phyloP scores from a whole-genome alignment of 768 basidiomycete species.

The Paxillus ammoniavirescens region DNA sequence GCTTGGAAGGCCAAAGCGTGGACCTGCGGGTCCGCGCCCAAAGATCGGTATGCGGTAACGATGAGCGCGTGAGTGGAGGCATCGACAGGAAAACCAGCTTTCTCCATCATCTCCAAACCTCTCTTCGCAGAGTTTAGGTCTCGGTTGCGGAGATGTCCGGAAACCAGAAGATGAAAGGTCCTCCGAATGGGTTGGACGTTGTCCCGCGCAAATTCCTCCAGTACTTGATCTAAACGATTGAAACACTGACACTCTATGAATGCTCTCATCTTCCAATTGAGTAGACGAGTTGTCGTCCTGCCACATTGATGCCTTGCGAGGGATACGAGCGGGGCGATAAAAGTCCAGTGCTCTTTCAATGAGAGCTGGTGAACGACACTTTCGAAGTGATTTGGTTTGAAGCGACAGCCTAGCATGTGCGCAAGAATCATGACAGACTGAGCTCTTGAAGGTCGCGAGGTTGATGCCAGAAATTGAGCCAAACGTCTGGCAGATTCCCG shows the following conservation, averaged over 20 bases:
- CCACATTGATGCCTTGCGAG: constrained; percentile 51
- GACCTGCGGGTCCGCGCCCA: constrained; percentile 58
- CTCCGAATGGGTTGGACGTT: constrained; percentile 50
- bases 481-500: constrained; percentile 31
- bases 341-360: constrained; percentile 45
- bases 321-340: constrained; percentile 46
- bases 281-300: constrained; percentile 49
- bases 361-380: constrained; percentile 50
- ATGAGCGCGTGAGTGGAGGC: constrained; percentile 60
- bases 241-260: constrained; percentile 54
- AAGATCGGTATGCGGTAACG: constrained; percentile 52
- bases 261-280: constrained; percentile 72
- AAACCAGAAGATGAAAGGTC: constrained; percentile 69
- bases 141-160: constrained; percentile 67
- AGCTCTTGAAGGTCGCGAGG: constrained; percentile 39
- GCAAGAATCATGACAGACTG: constrained; percentile 48
- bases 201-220: constrained; percentile 50
- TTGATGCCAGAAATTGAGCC: constrained; percentile 33
- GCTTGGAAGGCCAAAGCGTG: constrained; percentile 49
- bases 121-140: constrained; percentile 56
- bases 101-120: constrained; percentile 55
- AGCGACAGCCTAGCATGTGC: constrained; percentile 44
- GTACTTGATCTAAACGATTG: constrained; percentile 40
- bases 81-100: constrained; percentile 52
- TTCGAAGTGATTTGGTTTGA: constrained; percentile 61